These are phyloP conservation scores for Ilex aquifolium DNA, from an alignment of 257 asterid genomes.

Conservation along the genomic window DNA sequence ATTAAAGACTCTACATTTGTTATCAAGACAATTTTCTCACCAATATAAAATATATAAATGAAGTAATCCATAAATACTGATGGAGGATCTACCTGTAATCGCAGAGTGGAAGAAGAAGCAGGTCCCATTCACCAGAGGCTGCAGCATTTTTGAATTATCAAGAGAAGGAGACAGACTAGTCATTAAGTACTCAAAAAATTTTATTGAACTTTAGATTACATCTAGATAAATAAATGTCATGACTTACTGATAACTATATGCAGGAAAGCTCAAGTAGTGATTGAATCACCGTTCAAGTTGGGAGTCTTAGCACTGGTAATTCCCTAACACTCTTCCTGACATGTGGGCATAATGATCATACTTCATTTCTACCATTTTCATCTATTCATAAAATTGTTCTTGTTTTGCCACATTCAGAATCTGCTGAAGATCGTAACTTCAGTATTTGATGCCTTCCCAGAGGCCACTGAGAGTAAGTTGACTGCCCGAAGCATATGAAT, in stretches of 20 bases:
- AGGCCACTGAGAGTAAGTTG: constrained; percentile 57
- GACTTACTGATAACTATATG: constrained; percentile 13
- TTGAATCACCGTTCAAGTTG: constrained; percentile 71
- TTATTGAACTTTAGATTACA: neutral
- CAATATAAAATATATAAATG: neutral
- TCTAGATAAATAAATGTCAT: neutral
- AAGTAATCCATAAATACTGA: neutral
- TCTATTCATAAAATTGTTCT: neutral
- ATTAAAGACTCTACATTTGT: neutral
- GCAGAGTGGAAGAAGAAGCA: constrained; percentile 72
- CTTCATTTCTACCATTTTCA: too few relatives aligned
- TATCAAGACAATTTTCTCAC: neutral
- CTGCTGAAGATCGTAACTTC: constrained; percentile 46
- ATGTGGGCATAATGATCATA: too few relatives aligned
- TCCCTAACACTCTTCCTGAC: too few relatives aligned
- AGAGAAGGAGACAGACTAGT: constrained; percentile 37
- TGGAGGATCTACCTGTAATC: constrained; percentile 6
- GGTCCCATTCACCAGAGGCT: constrained; percentile 74
- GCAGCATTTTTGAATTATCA: constrained; percentile 56
- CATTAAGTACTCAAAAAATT: constrained; percentile 38
- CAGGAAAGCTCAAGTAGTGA: constrained; percentile 61
- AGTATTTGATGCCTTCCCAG: constrained; percentile 64
- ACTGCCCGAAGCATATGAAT: constrained; percentile 1
- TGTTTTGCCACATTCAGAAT: constrained; percentile 26
- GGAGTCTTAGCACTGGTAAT: constrained; percentile 57